These are phyloP conservation scores for Rosellinia necatrix DNA, from an alignment of 2,329 filamentous ascomycete species.

Conservation along the genomic window DNA sequence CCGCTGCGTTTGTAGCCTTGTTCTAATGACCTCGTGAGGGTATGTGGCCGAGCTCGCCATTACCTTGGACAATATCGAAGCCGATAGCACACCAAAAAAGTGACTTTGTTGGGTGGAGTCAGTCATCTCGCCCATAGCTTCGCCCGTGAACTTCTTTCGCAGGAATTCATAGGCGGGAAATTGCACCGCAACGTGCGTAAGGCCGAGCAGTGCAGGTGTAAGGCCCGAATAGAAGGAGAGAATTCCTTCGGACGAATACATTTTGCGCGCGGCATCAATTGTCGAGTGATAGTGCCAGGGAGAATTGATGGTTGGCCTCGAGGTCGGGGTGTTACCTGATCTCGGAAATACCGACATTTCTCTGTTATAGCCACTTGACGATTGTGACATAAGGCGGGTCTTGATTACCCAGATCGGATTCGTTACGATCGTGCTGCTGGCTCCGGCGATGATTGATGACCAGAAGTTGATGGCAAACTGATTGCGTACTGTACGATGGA, in stretches of 20 bases:
- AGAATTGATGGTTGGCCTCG: constrained; percentile 61
- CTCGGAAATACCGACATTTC: constrained; percentile 53
- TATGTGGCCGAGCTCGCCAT: constrained; percentile 95
- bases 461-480: constrained; percentile 80
- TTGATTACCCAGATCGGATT: constrained; percentile 99
- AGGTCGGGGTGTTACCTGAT: constrained; percentile 58
- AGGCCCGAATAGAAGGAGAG: constrained; percentile 94
- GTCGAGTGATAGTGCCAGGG: constrained; percentile 93
- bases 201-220: constrained; percentile 85
- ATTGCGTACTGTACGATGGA: constrained; percentile 56
- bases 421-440: constrained; percentile 89
- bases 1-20: constrained; percentile 90
- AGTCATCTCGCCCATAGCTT: constrained; percentile 77
- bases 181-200: constrained; percentile 95
- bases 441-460: constrained; percentile 88
- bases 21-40: constrained; percentile 94
- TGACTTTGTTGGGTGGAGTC: constrained; percentile 66
- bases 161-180: constrained; percentile 96
- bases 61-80: constrained; percentile 92
- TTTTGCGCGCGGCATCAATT: constrained; percentile 89
- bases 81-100: constrained; percentile 81
- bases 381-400: constrained; percentile 96
- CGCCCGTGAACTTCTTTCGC: constrained; percentile 87
- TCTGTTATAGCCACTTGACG: constrained; percentile 52
- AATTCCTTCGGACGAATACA: constrained; percentile 90